phyloP scores from a whole-genome alignment of 2,329 filamentous ascomycete genomes.

The Septoria linicola region DNA sequence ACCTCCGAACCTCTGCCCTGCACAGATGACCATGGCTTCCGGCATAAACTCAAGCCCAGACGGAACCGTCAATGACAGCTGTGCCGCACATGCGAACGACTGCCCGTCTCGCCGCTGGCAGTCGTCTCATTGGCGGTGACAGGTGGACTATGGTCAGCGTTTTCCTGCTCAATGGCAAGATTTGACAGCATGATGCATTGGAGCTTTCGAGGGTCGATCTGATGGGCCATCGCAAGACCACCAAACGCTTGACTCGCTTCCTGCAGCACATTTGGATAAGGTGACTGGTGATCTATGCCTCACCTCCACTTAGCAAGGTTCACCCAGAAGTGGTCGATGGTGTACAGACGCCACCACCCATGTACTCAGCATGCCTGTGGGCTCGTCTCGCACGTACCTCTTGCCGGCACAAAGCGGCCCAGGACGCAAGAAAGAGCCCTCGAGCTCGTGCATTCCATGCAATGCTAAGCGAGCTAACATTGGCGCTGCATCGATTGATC shows the following conservation, averaged over 20 bases:
- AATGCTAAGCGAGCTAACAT: slow-evolving; percentile 17
- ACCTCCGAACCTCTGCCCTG: slow-evolving; percentile 22
- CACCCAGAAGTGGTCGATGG: slow-evolving; percentile 4
- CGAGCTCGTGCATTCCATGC: slow-evolving; percentile 17
- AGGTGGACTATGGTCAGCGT: slow-evolving; percentile 40
- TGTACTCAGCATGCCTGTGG: slow-evolving; percentile 9
- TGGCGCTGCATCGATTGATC: slow-evolving; percentile 2
- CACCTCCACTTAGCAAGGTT: slow-evolving; percentile 20
- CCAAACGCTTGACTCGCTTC: slow-evolving; percentile 28
- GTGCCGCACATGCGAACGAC: slow-evolving; percentile 43
- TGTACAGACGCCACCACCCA: slow-evolving; percentile 13
- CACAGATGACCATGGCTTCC: slow-evolving; percentile 42
- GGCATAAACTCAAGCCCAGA: slow-evolving; percentile 29
- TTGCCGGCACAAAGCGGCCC: slow-evolving; percentile 17
- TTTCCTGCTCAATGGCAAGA: slow-evolving; percentile 40
- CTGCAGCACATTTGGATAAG: slow-evolving; percentile 49
- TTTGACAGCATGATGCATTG: slow-evolving; percentile 22
- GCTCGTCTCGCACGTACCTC: slow-evolving; percentile 6
- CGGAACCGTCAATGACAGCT: slow-evolving; percentile 24
- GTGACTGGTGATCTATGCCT: slow-evolving; percentile 47
- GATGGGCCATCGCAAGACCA: background rate
- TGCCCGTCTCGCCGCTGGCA: slow-evolving; percentile 46
- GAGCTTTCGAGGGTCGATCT: slow-evolving; percentile 1
- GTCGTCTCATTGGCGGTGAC: slow-evolving; percentile 44
- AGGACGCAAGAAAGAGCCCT: slow-evolving; percentile 3